phyloP scores from a whole-genome alignment of 306 rosid species.

The Begonia masoniana region DNA sequence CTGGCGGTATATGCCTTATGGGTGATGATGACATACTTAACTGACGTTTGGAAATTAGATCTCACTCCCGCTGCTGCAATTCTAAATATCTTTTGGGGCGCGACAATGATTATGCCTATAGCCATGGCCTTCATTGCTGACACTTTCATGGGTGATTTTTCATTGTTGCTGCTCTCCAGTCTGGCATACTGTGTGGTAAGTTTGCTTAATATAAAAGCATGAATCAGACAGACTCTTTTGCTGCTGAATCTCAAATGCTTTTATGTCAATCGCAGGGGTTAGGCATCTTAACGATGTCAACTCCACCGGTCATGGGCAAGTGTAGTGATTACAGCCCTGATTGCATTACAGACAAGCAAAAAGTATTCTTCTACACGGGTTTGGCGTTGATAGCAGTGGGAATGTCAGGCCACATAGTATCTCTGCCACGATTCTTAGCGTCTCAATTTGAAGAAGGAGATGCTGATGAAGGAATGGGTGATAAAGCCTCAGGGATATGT shows the following conservation, averaged over 20 bases:
- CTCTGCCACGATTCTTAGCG: not conserved
- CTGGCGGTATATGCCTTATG: not conserved
- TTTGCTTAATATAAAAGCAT: not conserved
- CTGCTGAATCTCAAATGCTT: not conserved
- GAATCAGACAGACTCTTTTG: too few relatives aligned
- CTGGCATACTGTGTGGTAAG: slow-evolving; percentile 9
- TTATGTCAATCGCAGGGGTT: slow-evolving; percentile 8
- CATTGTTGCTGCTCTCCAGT: slow-evolving; percentile 10
- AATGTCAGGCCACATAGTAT: slow-evolving; percentile 9
- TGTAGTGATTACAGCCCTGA: slow-evolving; percentile 8
- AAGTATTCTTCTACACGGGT: slow-evolving; percentile 10
- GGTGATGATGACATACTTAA: slow-evolving; percentile 12
- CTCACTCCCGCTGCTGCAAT: slow-evolving; percentile 12
- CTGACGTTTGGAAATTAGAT: slow-evolving; percentile 9
- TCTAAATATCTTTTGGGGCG: slow-evolving; percentile 10
- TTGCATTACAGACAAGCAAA: slow-evolving; percentile 12
- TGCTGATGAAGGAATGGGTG: not conserved
- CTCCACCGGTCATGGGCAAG: slow-evolving; percentile 13
- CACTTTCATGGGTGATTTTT: slow-evolving; percentile 9
- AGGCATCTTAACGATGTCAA: slow-evolving; percentile 17
- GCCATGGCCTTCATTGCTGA: slow-evolving; percentile 12
- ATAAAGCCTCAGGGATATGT: not conserved
- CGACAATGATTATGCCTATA: slow-evolving; percentile 3
- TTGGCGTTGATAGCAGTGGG: slow-evolving; percentile 13
- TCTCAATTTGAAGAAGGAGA: not conserved